Evolutionary conservation across 148 eudicot species (phyloP).

Genomic region (Euryodendron excelsum): DNA sequence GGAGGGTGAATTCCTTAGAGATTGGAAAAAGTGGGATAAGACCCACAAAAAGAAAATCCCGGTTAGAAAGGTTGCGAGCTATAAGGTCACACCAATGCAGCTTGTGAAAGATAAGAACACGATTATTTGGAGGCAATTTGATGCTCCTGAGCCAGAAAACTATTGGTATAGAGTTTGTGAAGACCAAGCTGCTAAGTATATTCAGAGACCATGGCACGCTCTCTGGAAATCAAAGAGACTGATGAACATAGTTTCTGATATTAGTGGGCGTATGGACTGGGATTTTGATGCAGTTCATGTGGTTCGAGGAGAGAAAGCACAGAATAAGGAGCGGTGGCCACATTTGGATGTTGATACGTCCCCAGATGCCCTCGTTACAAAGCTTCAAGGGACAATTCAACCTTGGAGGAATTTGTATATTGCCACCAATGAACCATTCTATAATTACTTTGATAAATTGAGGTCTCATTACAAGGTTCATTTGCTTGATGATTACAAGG

Average conservation of each 20-base stretch:
- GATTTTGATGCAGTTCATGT: slow-evolving; percentile 94
- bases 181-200: slow-evolving; percentile 64
- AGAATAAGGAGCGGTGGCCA: slow-evolving; percentile 81
- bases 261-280: slow-evolving; percentile 95
- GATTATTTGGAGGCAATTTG: slow-evolving; percentile 91
- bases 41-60: slow-evolving; percentile 67
- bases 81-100: slow-evolving; percentile 77
- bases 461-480: slow-evolving; percentile 92
- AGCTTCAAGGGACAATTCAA: slow-evolving; percentile 52
- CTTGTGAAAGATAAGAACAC: slow-evolving; percentile 74
- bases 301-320: slow-evolving; percentile 88
- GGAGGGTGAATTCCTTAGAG: slow-evolving; percentile 68
- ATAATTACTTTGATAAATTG: slow-evolving; percentile 83
- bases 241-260: slow-evolving; percentile 91
- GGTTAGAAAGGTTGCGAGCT: slow-evolving; percentile 55
- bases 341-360: slow-evolving; percentile 82
- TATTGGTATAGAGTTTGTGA: slow-evolving; percentile 97
- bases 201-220: slow-evolving; percentile 89
- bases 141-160: slow-evolving; percentile 86
- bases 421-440: slow-evolving; percentile 91
- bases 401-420: slow-evolving; percentile 84
- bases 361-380: slow-evolving; percentile 67
- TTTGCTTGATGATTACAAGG: slow-evolving; percentile 87
- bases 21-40: slow-evolving; percentile 79
- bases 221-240: slow-evolving; percentile 97